phyloP scores from a whole-genome alignment of 2,329 filamentous ascomycete species.

The Tetracladium maxilliforme region DNA sequence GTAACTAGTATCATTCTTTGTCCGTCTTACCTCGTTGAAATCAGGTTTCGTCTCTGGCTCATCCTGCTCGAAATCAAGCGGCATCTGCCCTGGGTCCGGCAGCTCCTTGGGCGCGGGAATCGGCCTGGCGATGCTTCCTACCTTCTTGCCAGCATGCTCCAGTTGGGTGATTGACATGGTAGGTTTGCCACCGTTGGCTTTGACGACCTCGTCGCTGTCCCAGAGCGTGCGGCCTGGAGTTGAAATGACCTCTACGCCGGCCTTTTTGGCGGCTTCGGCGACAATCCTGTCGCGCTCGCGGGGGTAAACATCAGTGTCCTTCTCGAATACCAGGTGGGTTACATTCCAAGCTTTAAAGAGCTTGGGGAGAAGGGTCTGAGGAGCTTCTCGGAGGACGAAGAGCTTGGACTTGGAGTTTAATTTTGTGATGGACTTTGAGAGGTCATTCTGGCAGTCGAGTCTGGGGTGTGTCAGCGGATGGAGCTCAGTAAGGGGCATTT shows the following conservation, averaged over 20 bases:
- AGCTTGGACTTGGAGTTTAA: constrained; percentile 60
- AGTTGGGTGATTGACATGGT: constrained; percentile 63
- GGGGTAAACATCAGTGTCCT: constrained; percentile 63
- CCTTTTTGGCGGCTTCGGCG: constrained; percentile 39
- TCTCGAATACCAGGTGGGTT: constrained; percentile 66
- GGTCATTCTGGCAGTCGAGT: constrained; percentile 58
- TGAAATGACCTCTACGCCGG: constrained; percentile 54
- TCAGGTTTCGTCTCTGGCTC: constrained; percentile 36
- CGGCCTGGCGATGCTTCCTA: constrained; percentile 46
- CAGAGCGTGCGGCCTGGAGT: constrained; percentile 54
- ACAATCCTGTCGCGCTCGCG: constrained; percentile 47
- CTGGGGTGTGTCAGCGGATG: constrained; percentile 15
- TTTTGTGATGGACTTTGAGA: constrained; percentile 50
- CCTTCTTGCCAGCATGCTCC: constrained; percentile 43
- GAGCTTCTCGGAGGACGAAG: constrained; percentile 57
- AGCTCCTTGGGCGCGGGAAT: constrained; percentile 41
- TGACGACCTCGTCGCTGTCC: constrained; percentile 56
- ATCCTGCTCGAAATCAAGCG: constrained; percentile 41
- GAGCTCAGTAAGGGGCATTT: background rate
- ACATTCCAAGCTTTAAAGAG: constrained; percentile 60
- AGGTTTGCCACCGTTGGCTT: constrained; percentile 49
- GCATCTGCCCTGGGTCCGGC: constrained; percentile 50
- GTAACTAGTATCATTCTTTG: constrained; percentile 41
- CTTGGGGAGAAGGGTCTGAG: constrained; percentile 57
- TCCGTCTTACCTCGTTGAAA: constrained; percentile 41